Conservation (phyloP, 495 filamentous ascomycete species). For the Aspergillus haitiensis region DNA sequence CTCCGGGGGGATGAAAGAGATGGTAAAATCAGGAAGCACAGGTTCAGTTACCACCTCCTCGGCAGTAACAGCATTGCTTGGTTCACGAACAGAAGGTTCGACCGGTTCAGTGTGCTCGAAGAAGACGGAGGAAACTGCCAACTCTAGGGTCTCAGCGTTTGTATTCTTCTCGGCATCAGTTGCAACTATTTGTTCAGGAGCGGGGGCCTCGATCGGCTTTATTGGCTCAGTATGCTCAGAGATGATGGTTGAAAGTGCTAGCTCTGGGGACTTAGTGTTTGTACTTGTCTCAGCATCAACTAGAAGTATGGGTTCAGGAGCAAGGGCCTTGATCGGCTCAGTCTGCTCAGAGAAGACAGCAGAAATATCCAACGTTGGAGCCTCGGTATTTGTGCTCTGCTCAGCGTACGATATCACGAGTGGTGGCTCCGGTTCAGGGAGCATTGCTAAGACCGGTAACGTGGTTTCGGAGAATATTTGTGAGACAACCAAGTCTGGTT, state of each 20-base stretch:
- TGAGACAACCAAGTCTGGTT: conserved; percentile 31
- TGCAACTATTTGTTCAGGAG: no score
- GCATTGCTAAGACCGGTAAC: conserved; percentile 26
- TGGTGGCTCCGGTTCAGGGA: conserved; percentile 26
- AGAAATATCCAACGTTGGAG: conserved; percentile 41
- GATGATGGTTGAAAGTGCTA: no score
- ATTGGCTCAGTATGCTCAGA: no score
- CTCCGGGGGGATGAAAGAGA: conserved; percentile 37
- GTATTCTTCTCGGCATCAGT: conserved; percentile 18
- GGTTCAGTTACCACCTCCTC: conserved; percentile 28
- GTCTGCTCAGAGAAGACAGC: conserved; percentile 15
- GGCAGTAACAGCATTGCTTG: conserved; percentile 22
- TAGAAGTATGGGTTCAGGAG: no score
- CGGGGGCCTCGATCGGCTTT: no score
- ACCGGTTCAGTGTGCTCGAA: conserved; percentile 18
- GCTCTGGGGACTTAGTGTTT: no score
- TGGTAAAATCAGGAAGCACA: conserved; percentile 29
- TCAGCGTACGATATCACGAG: conserved; percentile 28
- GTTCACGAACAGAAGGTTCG: conserved; percentile 3
- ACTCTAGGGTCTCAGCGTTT: conserved; percentile 17
- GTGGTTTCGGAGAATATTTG: conserved; percentile 23
- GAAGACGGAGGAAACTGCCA: conserved; percentile 41
- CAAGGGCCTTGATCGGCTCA: no score
- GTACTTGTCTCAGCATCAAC: no score
- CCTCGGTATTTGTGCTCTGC: conserved; percentile 22